phyloP scores from a whole-genome alignment of 495 filamentous ascomycete genomes.

The Hypomontagnella submonticulosa region DNA sequence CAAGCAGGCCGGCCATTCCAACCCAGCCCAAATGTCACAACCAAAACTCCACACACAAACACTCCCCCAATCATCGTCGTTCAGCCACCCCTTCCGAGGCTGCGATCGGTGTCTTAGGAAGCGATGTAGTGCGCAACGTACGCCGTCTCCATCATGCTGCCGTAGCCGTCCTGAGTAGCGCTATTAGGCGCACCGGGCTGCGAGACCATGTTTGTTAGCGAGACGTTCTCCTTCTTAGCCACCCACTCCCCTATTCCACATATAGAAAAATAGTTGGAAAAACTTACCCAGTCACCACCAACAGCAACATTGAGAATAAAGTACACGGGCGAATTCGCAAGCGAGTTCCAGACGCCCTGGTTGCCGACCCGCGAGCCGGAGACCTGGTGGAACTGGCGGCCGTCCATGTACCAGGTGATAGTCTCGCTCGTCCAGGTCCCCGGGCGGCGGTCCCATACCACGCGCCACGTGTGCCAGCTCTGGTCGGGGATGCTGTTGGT shows the following conservation, averaged over 20 bases:
- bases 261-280: conserved; percentile 2
- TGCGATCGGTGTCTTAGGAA: conserved; percentile 1
- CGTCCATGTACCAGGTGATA: conserved; percentile 62
- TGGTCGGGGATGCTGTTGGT: conserved; percentile 51
- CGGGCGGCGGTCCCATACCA: conserved; percentile 56
- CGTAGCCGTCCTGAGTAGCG: conserved; percentile 52
- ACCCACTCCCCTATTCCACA: neutral
- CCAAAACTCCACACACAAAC: conserved; percentile 24
- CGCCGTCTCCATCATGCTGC: conserved; percentile 59
- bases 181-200: conserved; percentile 56
- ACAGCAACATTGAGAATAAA: conserved; percentile 65
- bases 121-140: conserved; percentile 57
- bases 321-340: conserved; percentile 53
- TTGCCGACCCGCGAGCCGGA: conserved; percentile 51
- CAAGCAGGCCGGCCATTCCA: conserved; percentile 9
- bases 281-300: conserved; percentile 60
- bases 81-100: conserved; percentile 4
- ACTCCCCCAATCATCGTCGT: neutral
- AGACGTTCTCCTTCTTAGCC: neutral
- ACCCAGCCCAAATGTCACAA: conserved; percentile 4
- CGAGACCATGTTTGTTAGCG: conserved; percentile 19
- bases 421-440: conserved; percentile 55
- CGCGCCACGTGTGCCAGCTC: conserved; percentile 60
- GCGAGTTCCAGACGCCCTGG: conserved; percentile 51
- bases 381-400: conserved; percentile 53